Percentiles rank a stretch among this genome's conserved stretches.
phyloP scores from a whole-genome alignment of 495 filamentous ascomycete genomes.

The Penicillium robsamsonii region DNA sequence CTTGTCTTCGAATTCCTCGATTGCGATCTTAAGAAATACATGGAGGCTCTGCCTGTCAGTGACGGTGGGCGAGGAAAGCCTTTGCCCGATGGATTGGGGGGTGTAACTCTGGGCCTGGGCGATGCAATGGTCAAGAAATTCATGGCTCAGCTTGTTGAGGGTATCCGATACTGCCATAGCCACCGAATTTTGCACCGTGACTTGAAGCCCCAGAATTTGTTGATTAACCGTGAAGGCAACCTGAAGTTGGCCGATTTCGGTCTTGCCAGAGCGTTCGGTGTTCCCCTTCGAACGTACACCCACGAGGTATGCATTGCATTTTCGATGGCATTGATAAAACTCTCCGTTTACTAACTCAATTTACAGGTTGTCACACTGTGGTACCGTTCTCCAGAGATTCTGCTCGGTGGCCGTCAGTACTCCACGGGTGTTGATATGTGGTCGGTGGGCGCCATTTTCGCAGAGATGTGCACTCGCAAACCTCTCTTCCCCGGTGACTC shows the following conservation, averaged over 20 bases:
- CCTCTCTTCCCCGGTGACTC: constrained; percentile 97
- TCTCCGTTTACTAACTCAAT: constrained; percentile 6
- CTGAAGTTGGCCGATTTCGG: constrained; percentile 98
- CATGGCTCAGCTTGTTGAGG: constrained; percentile 90
- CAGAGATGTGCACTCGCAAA: constrained; percentile 99
- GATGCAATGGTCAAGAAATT: constrained; percentile 95
- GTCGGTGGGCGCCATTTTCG: constrained; percentile 98
- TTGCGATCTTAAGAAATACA: constrained; percentile 95
- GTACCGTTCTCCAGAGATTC: constrained; percentile 97
- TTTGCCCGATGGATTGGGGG: constrained; percentile 74
- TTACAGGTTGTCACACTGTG: constrained; percentile 88
- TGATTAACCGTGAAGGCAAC: constrained; percentile 93
- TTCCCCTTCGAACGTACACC: constrained; percentile 93
- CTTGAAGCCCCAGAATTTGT: constrained; percentile 95
- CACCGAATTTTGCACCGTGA: constrained; percentile 94
- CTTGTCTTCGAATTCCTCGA: constrained; percentile 95
- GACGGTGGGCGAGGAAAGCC: constrained; percentile 89
- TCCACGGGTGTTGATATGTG: constrained; percentile 99
- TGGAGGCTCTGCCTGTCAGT: constrained; percentile 90
- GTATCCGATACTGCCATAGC: constrained; percentile 92
- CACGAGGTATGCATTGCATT: constrained; percentile 64
- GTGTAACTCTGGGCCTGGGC: constrained; percentile 74
- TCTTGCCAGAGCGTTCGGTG: constrained; percentile 92
- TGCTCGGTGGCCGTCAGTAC: constrained; percentile 95
- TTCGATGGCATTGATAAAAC: not conserved